Conservation (phyloP, 345 rosid genomes). For the Eucalyptus curtisii region DNA sequence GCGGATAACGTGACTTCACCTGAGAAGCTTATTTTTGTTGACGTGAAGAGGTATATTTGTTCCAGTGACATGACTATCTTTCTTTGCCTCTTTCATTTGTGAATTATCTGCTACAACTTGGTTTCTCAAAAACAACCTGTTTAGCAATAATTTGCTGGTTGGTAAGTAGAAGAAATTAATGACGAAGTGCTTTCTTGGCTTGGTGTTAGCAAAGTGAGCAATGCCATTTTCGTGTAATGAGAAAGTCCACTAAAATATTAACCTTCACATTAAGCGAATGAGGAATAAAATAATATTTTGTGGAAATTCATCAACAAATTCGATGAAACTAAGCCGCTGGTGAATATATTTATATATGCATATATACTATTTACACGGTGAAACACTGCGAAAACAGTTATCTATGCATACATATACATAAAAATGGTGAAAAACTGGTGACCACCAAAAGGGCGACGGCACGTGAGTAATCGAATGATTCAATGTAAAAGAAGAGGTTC, state of each 20-base stretch:
- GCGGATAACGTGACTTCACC: slow-evolving; percentile 42
- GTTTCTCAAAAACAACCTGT: background rate
- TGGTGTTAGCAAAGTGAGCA: background rate
- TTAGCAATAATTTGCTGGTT: background rate
- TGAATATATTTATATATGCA: background rate
- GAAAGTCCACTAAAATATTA: background rate
- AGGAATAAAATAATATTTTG: background rate
- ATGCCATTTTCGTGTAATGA: background rate
- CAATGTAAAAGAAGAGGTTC: background rate
- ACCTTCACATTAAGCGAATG: background rate
- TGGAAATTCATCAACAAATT: background rate
- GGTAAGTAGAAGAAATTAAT: background rate
- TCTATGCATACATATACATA: background rate
- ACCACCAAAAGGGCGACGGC: background rate
- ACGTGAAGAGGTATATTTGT: background rate
- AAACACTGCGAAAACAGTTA: background rate
- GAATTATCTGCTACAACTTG: background rate
- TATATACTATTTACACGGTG: background rate
- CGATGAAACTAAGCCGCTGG: background rate
- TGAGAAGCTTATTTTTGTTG: slow-evolving; percentile 14
- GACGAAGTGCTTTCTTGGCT: background rate
- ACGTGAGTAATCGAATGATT: background rate
- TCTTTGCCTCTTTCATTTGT: background rate
- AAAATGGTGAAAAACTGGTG: background rate
- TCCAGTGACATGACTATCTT: background rate